Conservation (phyloP, 1,284 basidiomycete species). For the Xerocomus amazonicus region DNA sequence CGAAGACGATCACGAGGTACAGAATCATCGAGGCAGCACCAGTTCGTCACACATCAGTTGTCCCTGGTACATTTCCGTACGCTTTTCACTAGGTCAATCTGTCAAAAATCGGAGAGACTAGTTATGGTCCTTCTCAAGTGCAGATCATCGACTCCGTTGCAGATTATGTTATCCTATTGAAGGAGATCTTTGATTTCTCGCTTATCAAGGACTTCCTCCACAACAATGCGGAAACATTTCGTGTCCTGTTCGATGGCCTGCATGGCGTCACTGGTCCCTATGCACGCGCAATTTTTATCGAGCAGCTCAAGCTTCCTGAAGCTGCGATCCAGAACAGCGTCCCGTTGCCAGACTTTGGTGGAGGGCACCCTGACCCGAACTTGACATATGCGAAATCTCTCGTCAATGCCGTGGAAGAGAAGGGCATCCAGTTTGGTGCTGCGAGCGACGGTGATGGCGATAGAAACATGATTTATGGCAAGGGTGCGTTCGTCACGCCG, state of each 20-base stretch:
- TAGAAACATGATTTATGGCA: conserved; percentile 99
- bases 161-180: conserved; percentile 84
- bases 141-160: conserved; percentile 92
- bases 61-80: not conserved
- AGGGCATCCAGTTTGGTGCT: conserved; percentile 90
- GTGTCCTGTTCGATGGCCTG: conserved; percentile 93
- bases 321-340: conserved; percentile 88
- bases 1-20: conserved; percentile 85
- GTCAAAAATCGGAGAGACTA: conserved; percentile 75
- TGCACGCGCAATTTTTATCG: conserved; percentile 85
- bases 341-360: conserved; percentile 93
- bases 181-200: conserved; percentile 92
- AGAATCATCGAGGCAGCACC: conserved; percentile 78
- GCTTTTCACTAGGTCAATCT: conserved; percentile 68
- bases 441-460: conserved; percentile 98
- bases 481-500: conserved; percentile 96
- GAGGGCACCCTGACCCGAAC: conserved; percentile 98
- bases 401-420: conserved; percentile 87
- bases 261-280: conserved; percentile 98
- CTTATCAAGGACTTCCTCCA: conserved; percentile 90
- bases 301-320: conserved; percentile 78
- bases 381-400: conserved; percentile 95
- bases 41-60: conserved; percentile 42
- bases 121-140: conserved; percentile 82
- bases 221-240: conserved; percentile 65